Percentiles rank a stretch among this genome's conserved stretches.
phyloP scores from a whole-genome alignment of 129 eudicot genomes.

The Artemisia annua region DNA sequence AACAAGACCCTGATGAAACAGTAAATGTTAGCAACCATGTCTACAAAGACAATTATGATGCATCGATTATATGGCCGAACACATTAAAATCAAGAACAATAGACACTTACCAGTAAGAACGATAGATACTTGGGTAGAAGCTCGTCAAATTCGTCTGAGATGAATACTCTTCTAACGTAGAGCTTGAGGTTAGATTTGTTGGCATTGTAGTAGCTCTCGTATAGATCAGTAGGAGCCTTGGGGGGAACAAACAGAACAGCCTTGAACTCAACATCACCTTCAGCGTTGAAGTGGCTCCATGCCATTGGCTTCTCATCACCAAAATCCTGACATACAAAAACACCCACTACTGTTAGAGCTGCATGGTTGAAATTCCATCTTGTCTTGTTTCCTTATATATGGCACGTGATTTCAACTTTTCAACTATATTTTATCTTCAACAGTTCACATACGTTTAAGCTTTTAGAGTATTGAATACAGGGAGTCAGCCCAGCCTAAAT shows the following conservation, averaged over 20 bases:
- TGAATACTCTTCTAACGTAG: conserved; percentile 93
- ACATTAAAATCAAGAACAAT: conserved; percentile 75
- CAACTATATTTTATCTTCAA: too few species aligned
- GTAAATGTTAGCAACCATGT: conserved; percentile 20
- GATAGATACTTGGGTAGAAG: conserved; percentile 89
- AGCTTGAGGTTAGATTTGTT: conserved; percentile 89
- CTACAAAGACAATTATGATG: not conserved
- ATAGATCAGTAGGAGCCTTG: conserved; percentile 92
- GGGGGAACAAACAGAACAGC: conserved; percentile 96
- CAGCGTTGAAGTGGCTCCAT: conserved; percentile 95
- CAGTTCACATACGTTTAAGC: too few species aligned
- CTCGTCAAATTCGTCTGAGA: conserved; percentile 94
- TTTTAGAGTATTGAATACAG: too few species aligned
- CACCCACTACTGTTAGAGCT: not conserved
- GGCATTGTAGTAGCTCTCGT: conserved; percentile 85
- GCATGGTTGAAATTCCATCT: too few species aligned
- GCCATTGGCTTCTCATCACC: conserved; percentile 92
- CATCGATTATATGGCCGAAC: not conserved
- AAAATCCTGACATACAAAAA: conserved; percentile 61
- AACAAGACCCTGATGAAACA: conserved; percentile 76
- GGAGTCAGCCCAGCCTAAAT: too few species aligned
- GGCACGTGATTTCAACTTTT: too few species aligned
- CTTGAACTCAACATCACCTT: conserved; percentile 99
- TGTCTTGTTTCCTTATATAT: too few species aligned
- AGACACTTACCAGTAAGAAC: conserved; percentile 91